Evolutionary conservation across 305 asterid genomes (phyloP).

Genomic region (Solanum hybrid): DNA sequence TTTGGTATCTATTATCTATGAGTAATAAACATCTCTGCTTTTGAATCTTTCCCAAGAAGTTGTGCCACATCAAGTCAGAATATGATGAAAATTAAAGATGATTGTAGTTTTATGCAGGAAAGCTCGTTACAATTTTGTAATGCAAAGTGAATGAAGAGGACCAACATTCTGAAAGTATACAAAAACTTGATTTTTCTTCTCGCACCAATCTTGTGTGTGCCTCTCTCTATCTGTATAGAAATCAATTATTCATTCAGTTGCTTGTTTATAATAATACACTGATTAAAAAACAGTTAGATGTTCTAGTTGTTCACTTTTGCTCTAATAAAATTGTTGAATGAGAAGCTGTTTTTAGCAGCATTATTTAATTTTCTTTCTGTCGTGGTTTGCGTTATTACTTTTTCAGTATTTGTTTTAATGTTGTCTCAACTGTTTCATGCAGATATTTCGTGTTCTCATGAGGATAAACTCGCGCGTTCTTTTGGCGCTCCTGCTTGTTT

Average conservation of each 20-base stretch:
- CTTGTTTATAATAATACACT: background rate
- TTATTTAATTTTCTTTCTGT: background rate
- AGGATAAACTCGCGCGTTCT: slow-evolving; percentile 78
- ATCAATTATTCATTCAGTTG: background rate
- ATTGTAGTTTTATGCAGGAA: background rate
- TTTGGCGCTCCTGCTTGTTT: slow-evolving; percentile 60
- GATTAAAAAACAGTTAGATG: background rate
- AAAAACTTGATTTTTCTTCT: background rate
- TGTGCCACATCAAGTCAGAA: background rate
- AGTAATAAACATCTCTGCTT: background rate
- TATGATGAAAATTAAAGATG: background rate
- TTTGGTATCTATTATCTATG: background rate
- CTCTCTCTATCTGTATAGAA: background rate
- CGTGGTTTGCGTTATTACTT: background rate
- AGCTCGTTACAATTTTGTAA: background rate
- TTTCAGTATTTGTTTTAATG: background rate
- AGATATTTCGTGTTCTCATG: slow-evolving; percentile 78
- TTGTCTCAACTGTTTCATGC: slow-evolving; percentile 28
- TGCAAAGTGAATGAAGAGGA: background rate
- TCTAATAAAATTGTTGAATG: background rate
- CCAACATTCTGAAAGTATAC: background rate
- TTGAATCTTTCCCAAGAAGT: background rate
- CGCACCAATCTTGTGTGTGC: background rate
- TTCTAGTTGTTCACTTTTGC: background rate
- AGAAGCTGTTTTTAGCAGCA: background rate